Evolutionary conservation across 345 rosid genomes (phyloP), one percentile per base, ranked within the genome.

Genomic region (Gossypium mustelinum): DNA sequence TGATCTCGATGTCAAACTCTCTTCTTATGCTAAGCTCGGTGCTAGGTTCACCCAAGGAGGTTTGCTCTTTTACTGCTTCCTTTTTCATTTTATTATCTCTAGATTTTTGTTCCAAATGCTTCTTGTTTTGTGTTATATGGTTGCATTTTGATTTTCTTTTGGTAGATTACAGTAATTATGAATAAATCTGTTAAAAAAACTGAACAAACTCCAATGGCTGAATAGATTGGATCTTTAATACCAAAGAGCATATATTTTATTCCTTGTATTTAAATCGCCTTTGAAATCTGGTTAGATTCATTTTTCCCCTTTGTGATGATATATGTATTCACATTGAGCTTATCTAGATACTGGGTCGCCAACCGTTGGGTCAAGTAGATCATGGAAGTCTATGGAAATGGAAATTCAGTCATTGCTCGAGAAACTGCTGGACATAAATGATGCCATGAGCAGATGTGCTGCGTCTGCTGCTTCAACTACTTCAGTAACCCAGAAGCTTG

Each of bases 381-480:
- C 99, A 71, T 88, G 97, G 97, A 93, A 90, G 88, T 96, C 97
- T 2, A 92, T 92, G 95, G 99, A 93, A 82, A 96, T 96, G 88
- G 99, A 96, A 77, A 96, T 96, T 34, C 97, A 93, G 63, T 93
- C 95, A 1, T 83, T 83, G 82, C 97, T 96, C 1, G 97, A 92
- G 91, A 96, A 93, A 82, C 84, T 96, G 73, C 61, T 92, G 68
- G 99, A 96, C 70, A 86, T 78, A 25, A 96, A 93, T 82, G 99
- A 96, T 79, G 81, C 98, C 61, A 90, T 93, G 99, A 90, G 99
- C 84, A 87, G 98, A 81, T 93, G 98, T 75, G 99, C 99, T 84
- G 89, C 89, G 18, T 91, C 97, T 52, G 91, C 95, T 79, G 84
- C 91, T 43, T 85, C 90, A 1, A 82, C 99, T 63, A 90, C 97